Conservation (phyloP, 371 early-diverging fungal genomes). For the Lichtheimia corymbifera region DNA sequence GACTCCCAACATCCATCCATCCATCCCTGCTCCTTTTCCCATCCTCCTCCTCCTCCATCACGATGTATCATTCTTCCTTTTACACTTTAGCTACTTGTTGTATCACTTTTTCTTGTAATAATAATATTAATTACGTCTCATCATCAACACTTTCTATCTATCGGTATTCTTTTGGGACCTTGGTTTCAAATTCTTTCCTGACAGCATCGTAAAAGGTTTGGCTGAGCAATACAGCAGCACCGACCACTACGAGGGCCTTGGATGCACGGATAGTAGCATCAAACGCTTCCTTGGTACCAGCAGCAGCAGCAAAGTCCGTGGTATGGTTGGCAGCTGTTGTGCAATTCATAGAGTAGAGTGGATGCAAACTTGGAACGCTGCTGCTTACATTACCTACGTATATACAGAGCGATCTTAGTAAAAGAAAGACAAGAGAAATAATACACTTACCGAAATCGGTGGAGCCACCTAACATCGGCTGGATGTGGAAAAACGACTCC, state of each 20-base stretch:
- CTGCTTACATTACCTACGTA: constrained; percentile 66
- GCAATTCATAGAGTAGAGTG: constrained; percentile 31
- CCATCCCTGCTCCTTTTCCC: too few relatives aligned
- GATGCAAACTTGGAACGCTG: constrained; percentile 42
- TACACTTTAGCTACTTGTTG: too few relatives aligned
- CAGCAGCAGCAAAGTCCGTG: constrained; percentile 58
- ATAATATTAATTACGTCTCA: too few relatives aligned
- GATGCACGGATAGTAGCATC: constrained; percentile 37
- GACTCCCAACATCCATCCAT: too few relatives aligned
- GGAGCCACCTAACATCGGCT: constrained; percentile 45
- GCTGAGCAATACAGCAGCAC: background rate
- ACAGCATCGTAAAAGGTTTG: constrained; percentile 1
- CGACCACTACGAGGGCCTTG: constrained; percentile 6
- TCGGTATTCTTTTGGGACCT: too few relatives aligned
- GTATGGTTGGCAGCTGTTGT: constrained; percentile 61
- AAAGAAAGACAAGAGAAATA: constrained; percentile 46
- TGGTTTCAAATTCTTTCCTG: background rate
- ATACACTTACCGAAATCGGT: constrained; percentile 82
- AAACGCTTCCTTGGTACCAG: constrained; percentile 62
- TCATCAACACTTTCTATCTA: too few relatives aligned
- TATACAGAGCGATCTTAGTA: constrained; percentile 64
- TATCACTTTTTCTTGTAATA: too few relatives aligned
- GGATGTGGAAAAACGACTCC: constrained; percentile 18
- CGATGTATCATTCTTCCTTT: too few relatives aligned
- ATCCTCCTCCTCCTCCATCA: too few relatives aligned